These are phyloP conservation scores for Triticum aestivum DNA, from an alignment of 176 grass and related monocot species.

Conservation along the genomic window DNA sequence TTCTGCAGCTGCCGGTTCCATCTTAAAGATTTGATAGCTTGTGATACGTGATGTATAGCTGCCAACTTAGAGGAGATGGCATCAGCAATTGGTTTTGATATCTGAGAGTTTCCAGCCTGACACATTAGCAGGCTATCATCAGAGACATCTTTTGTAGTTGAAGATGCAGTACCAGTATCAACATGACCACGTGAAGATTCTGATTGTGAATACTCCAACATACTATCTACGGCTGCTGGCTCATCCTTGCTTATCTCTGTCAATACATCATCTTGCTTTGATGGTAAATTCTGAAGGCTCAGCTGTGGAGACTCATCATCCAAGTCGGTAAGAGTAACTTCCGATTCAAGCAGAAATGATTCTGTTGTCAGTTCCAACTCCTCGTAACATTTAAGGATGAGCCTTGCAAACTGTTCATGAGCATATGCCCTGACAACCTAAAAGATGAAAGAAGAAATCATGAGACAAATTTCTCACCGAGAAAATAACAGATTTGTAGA, in stretches of 20 bases:
- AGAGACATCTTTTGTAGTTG: constrained; percentile 35
- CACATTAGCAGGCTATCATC: constrained; percentile 64
- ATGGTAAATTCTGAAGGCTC: constrained; percentile 58
- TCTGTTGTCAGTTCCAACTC: constrained; percentile 89
- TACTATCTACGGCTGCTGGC: constrained; percentile 18
- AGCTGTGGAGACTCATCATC: constrained; percentile 75
- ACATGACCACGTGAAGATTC: constrained; percentile 18
- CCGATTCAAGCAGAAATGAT: constrained; percentile 81
- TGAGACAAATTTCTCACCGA: not conserved
- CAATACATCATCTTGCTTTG: constrained; percentile 44
- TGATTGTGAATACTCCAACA: constrained; percentile 38
- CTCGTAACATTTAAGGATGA: constrained; percentile 91
- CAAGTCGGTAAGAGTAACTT: constrained; percentile 86
- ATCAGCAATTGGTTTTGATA: constrained; percentile 66
- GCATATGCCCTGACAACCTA: constrained; percentile 91
- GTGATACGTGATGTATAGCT: constrained; percentile 96
- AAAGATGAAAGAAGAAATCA: constrained; percentile 13
- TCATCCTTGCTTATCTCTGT: constrained; percentile 33
- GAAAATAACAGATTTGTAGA: not conserved
- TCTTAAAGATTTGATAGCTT: constrained; percentile 97
- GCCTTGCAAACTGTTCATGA: constrained; percentile 96
- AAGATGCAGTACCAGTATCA: constrained; percentile 40
- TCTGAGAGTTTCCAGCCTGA: constrained; percentile 44
- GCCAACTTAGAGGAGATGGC: constrained; percentile 91
- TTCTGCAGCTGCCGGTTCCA: constrained; percentile 93